A percentile compares a stretch with the other conserved stretches of the same genome.
phyloP scores from a whole-genome alignment of 139 green algal species.

The Picochlorum costavermella region DNA sequence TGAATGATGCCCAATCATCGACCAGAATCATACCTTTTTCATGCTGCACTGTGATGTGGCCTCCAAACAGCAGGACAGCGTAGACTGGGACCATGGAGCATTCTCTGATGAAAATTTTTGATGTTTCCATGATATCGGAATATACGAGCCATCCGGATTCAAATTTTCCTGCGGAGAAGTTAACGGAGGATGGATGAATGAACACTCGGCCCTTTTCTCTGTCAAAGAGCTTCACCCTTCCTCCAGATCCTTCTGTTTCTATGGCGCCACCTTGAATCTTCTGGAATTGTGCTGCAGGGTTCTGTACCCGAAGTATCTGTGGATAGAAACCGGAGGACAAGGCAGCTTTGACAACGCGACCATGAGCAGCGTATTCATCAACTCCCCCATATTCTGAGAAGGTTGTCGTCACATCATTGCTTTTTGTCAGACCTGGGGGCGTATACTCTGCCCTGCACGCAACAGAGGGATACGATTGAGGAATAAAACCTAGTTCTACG shows the following conservation, averaged over 20 bases:
- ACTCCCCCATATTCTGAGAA: background rate
- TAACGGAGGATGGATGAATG: constrained; percentile 80
- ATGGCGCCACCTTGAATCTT: constrained; percentile 41
- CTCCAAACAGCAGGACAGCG: constrained; percentile 78
- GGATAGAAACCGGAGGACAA: constrained; percentile 84
- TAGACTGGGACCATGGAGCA: constrained; percentile 71
- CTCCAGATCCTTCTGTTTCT: constrained; percentile 36
- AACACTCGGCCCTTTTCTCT: constrained; percentile 63
- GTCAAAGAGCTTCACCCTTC: constrained; percentile 49
- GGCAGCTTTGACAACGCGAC: constrained; percentile 49
- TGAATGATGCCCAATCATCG: constrained; percentile 60
- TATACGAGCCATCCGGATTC: constrained; percentile 76
- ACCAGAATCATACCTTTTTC: constrained; percentile 37
- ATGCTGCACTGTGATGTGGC: constrained; percentile 47
- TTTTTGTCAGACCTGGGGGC: background rate
- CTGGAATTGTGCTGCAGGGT: constrained; percentile 37
- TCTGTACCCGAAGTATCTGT: constrained; percentile 77
- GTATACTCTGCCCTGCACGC: background rate
- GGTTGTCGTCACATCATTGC: background rate
- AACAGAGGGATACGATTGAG: constrained; percentile 13
- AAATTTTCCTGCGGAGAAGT: constrained; percentile 58
- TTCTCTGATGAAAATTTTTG: constrained; percentile 61
- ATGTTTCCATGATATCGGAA: constrained; percentile 70
- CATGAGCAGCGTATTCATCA: constrained; percentile 9
- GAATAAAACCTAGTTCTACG: constrained; percentile 61